Percentiles rank a stretch among this genome's conserved stretches.
Evolutionary conservation across 2,329 filamentous ascomycete species (phyloP).

Genomic region (Drechslerella dactyloides): DNA sequence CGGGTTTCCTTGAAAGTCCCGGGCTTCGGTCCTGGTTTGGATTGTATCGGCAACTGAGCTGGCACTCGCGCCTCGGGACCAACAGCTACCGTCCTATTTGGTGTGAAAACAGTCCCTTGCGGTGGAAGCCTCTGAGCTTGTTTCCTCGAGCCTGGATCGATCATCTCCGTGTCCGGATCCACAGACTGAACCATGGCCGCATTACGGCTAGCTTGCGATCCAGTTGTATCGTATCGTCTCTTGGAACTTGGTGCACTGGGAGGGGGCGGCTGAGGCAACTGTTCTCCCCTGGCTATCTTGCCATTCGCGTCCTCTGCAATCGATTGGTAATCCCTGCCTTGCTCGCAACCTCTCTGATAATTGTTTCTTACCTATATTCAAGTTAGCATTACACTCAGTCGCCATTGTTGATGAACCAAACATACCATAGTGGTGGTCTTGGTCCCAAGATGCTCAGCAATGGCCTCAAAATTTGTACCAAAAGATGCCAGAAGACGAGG

Average conservation of each 20-base stretch:
- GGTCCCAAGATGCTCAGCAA: slow-evolving; percentile 79
- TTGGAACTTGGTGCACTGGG: slow-evolving; percentile 63
- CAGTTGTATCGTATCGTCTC: slow-evolving; percentile 63
- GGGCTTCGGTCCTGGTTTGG: slow-evolving; percentile 44
- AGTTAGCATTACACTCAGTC: slow-evolving; percentile 54
- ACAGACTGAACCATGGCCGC: slow-evolving; percentile 23
- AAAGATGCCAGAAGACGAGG: slow-evolving; percentile 74
- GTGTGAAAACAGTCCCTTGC: slow-evolving; percentile 32
- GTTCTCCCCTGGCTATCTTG: slow-evolving; percentile 66
- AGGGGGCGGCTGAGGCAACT: slow-evolving; percentile 67
- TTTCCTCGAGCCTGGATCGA: slow-evolving; percentile 32
- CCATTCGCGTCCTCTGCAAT: slow-evolving; percentile 68
- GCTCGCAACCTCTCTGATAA: slow-evolving; percentile 69
- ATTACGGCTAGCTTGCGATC: slow-evolving; percentile 49
- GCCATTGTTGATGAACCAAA: slow-evolving; percentile 26
- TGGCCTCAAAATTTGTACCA: slow-evolving; percentile 77
- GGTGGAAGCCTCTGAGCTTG: slow-evolving; percentile 26
- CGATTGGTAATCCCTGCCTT: slow-evolving; percentile 67
- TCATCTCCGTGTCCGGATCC: slow-evolving; percentile 42
- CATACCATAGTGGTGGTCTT: slow-evolving; percentile 86
- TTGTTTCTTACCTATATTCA: slow-evolving; percentile 70
- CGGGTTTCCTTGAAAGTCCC: slow-evolving; percentile 45
- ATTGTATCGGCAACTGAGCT: slow-evolving; percentile 35
- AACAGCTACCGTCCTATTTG: slow-evolving; percentile 38
- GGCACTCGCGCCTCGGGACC: slow-evolving; percentile 35